A percentile compares a stretch with the other conserved stretches of the same genome.
These are phyloP conservation scores for Echeveria elegans DNA, from an alignment of 164 flowering plant species.

Conservation along the genomic window DNA sequence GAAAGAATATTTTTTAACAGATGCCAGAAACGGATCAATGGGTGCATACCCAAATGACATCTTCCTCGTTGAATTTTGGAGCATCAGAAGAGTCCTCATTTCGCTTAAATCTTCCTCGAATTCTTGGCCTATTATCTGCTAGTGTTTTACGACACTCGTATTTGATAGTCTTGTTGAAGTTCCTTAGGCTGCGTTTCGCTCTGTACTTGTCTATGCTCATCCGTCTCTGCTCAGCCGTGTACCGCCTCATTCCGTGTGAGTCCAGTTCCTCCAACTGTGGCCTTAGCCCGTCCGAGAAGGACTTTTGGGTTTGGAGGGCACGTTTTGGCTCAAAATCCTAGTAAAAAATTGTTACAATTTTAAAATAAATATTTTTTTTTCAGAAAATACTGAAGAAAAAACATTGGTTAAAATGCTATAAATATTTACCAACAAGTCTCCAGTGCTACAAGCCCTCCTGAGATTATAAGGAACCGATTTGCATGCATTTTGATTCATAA, in stretches of 20 bases:
- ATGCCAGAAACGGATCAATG: background rate
- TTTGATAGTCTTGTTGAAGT: slow-evolving; percentile 78
- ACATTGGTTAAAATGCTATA: background rate
- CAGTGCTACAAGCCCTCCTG: slow-evolving; percentile 79
- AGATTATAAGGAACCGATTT: slow-evolving; percentile 25
- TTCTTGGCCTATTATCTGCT: slow-evolving; percentile 75
- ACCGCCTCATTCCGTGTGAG: slow-evolving; percentile 44
- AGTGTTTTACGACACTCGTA: slow-evolving; percentile 84
- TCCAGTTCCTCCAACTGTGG: background rate
- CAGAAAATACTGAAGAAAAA: slow-evolving; percentile 1
- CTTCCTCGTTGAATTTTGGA: slow-evolving; percentile 46
- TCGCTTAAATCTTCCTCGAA: slow-evolving; percentile 83
- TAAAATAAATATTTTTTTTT: too few species aligned
- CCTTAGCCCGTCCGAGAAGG: background rate
- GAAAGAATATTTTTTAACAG: background rate
- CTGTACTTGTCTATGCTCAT: slow-evolving; percentile 65
- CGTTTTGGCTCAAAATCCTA: background rate
- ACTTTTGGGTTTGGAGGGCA: background rate
- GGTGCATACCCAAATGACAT: slow-evolving; percentile 50
- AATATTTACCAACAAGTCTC: slow-evolving; percentile 60
- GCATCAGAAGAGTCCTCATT: slow-evolving; percentile 55
- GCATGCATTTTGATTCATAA: slow-evolving; percentile 14
- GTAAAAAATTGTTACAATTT: too few species aligned
- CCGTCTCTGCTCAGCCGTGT: slow-evolving; percentile 64
- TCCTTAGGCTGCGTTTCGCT: slow-evolving; percentile 65